Conservation (phyloP, 441 rosid species). For the Croton setiger region DNA sequence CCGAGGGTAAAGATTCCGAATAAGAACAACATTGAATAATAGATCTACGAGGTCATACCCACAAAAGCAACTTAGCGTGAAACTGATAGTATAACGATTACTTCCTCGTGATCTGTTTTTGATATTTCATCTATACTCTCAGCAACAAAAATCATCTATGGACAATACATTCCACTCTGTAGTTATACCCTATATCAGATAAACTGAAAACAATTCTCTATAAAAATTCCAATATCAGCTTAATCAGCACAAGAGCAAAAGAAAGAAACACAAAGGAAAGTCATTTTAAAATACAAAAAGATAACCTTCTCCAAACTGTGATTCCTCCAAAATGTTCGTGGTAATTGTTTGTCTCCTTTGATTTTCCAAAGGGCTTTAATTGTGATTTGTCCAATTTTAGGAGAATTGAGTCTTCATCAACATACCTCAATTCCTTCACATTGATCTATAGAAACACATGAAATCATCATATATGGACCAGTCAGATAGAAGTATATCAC, state of each 20-base stretch:
- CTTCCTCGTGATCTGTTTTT: not conserved
- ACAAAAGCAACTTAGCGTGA: not conserved
- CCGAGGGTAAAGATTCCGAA: not conserved
- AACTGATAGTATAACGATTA: not conserved
- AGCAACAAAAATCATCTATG: not conserved
- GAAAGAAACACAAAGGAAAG: not conserved
- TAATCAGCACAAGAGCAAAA: not conserved
- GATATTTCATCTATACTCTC: not conserved
- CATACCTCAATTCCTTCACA: constrained; percentile 53
- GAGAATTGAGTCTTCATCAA: constrained; percentile 20
- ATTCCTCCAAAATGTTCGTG: not conserved
- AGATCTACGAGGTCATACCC: not conserved
- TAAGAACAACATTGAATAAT: not conserved
- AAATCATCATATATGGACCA: not conserved
- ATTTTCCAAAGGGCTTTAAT: constrained; percentile 12
- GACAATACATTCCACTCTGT: not conserved
- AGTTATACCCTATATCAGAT: not conserved
- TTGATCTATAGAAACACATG: constrained; percentile 38
- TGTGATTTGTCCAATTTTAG: constrained; percentile 24
- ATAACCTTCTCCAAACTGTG: constrained; percentile 29
- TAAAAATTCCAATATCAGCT: not conserved
- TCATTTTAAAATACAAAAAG: not conserved
- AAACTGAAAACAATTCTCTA: not conserved
- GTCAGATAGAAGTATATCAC: not conserved
- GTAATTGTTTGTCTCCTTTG: not conserved